Conservation (phyloP, 169 alveolate species). For the Plasmodium inui region DNA sequence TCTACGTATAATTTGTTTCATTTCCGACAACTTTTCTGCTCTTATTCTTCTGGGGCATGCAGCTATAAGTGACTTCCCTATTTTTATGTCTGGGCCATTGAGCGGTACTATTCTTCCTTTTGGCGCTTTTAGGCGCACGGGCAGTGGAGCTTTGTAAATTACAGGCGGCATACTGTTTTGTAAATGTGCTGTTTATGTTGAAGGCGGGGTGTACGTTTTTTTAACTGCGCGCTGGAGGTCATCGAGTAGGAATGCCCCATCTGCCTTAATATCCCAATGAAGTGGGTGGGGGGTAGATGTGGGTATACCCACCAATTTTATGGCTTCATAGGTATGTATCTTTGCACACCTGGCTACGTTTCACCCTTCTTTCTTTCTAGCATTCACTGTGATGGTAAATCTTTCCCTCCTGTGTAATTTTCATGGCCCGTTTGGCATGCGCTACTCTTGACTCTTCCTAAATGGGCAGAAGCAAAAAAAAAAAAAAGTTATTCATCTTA, state of each 20-base stretch:
- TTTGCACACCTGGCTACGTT: background rate
- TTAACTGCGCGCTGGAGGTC: background rate
- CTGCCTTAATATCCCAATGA: background rate
- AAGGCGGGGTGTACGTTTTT: background rate
- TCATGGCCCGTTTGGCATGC: background rate
- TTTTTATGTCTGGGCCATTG: constrained; percentile 78
- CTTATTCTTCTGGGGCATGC: constrained; percentile 85
- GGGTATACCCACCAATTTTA: background rate
- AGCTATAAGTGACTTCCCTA: constrained; percentile 83
- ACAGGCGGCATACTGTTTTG: constrained; percentile 83
- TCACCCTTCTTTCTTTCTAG: background rate
- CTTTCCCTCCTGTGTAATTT: background rate
- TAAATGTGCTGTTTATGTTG: constrained; percentile 11
- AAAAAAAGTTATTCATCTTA: background rate
- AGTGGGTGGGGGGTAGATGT: background rate
- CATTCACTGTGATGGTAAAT: background rate
- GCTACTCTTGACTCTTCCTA: background rate
- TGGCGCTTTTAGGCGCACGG: constrained; percentile 84
- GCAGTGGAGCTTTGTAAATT: constrained; percentile 82
- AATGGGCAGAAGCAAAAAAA: background rate
- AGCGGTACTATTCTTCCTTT: constrained; percentile 85
- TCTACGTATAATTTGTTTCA: constrained; percentile 82
- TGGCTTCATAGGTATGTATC: background rate
- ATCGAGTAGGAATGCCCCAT: background rate
- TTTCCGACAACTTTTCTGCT: constrained; percentile 81